Evolutionary conservation across 2,329 filamentous ascomycete genomes (phyloP).

Genomic region (Xylariaceae sp.): DNA sequence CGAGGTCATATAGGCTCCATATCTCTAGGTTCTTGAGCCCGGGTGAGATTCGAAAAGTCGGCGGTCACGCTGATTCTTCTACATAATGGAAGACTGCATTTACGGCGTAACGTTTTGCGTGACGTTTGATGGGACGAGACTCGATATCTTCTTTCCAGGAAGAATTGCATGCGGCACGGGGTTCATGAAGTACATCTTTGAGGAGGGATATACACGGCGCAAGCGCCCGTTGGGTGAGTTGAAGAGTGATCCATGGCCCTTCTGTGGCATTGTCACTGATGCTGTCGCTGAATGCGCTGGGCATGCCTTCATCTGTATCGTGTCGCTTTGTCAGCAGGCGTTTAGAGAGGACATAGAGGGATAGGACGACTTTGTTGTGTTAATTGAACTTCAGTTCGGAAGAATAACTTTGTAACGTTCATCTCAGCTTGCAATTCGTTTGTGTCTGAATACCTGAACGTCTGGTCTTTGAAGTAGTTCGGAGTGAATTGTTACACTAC

Average conservation of each 20-base stretch:
- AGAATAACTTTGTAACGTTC: neutral
- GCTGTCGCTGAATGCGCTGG: conserved; percentile 9
- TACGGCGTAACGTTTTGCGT: conserved; percentile 30
- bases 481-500: no score
- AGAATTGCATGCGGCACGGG: conserved; percentile 21
- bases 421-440: no score
- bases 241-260: conserved; percentile 8
- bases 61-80: neutral
- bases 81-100: conserved; percentile 24
- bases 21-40: conserved; percentile 2
- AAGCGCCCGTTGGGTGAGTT: conserved; percentile 11
- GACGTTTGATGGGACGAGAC: conserved; percentile 25
- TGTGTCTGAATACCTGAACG: no score
- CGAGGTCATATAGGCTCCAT: conserved; percentile 11
- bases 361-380: conserved; percentile 25
- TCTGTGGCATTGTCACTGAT: conserved; percentile 5
- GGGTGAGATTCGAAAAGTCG: conserved; percentile 16
- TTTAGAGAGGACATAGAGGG: conserved; percentile 33
- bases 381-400: conserved; percentile 22
- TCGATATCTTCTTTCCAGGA: conserved; percentile 23
- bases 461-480: no score
- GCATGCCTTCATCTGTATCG: conserved; percentile 19
- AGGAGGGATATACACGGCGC: conserved; percentile 10
- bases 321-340: conserved; percentile 30
- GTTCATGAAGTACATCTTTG: conserved; percentile 16